These are phyloP conservation scores for Berkeleyomyces rouxiae DNA, from an alignment of 2,329 filamentous ascomycete genomes.

Conservation along the genomic window DNA sequence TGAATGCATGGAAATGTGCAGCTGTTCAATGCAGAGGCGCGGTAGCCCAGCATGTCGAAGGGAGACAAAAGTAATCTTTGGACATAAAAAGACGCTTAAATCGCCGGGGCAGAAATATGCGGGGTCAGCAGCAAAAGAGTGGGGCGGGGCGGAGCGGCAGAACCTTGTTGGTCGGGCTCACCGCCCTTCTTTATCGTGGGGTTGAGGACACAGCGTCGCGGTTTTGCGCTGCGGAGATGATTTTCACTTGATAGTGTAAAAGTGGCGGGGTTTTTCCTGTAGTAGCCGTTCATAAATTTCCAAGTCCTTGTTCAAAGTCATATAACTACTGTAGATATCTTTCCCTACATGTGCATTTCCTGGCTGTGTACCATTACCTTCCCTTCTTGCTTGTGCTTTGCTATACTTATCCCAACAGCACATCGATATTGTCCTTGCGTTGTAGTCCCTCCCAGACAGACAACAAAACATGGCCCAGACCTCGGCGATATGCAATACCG, in stretches of 20 bases:
- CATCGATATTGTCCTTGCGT: slow-evolving; percentile 23
- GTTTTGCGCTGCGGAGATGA: too few species aligned
- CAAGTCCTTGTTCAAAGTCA: background rate
- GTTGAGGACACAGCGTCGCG: too few species aligned
- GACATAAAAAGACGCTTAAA: background rate
- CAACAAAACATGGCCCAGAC: slow-evolving; percentile 27
- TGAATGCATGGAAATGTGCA: background rate
- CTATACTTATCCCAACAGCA: slow-evolving; percentile 25
- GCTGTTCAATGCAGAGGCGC: background rate
- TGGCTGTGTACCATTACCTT: background rate
- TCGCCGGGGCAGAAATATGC: background rate
- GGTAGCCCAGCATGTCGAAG: background rate
- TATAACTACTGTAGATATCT: background rate
- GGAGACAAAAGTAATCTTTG: background rate
- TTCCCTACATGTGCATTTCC: background rate
- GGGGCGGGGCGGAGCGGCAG: background rate
- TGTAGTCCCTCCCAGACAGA: slow-evolving; percentile 26
- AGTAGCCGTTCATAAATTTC: background rate
- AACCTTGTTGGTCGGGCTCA: background rate
- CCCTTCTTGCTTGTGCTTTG: background rate
- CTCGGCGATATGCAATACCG: slow-evolving; percentile 25
- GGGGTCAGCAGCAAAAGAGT: background rate
- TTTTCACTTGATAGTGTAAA: too few species aligned
- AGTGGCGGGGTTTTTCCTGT: too few species aligned
- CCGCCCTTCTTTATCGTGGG: background rate